These are phyloP conservation scores for Avicennia marina DNA, from an alignment of 257 asterid species.

Conservation along the genomic window DNA sequence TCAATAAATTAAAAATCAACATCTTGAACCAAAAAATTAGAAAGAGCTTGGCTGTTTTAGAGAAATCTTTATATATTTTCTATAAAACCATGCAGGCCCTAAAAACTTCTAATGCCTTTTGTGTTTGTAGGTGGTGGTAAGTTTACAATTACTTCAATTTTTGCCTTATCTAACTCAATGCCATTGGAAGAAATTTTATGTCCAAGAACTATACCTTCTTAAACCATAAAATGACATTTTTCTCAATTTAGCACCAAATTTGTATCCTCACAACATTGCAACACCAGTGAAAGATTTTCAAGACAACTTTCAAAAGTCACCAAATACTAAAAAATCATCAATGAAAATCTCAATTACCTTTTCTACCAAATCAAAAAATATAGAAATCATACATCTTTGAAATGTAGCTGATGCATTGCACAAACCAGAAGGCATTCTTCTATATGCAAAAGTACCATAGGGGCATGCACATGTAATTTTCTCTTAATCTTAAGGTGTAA, in stretches of 20 bases:
- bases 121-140: neutral
- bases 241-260: neutral
- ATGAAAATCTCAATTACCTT: no score
- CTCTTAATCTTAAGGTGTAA: neutral
- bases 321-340: constrained; percentile 2
- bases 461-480: neutral
- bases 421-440: no score
- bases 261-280: neutral
- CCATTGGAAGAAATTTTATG: neutral
- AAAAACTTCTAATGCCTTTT: no score
- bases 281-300: neutral
- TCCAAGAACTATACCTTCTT: neutral
- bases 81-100: neutral
- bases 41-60: neutral
- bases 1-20: neutral
- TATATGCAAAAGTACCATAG: no score
- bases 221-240: constrained; percentile 13
- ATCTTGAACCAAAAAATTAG: neutral
- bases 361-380: no score
- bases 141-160: neutral
- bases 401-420: no score
- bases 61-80: neutral
- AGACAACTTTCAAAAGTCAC: neutral
- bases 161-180: neutral
- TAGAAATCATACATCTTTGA: no score